A percentile compares a stretch with the other conserved stretches of the same genome.
These are phyloP conservation scores for Tephrocybe rancida DNA, from an alignment of 768 basidiomycete genomes.

Conservation along the genomic window DNA sequence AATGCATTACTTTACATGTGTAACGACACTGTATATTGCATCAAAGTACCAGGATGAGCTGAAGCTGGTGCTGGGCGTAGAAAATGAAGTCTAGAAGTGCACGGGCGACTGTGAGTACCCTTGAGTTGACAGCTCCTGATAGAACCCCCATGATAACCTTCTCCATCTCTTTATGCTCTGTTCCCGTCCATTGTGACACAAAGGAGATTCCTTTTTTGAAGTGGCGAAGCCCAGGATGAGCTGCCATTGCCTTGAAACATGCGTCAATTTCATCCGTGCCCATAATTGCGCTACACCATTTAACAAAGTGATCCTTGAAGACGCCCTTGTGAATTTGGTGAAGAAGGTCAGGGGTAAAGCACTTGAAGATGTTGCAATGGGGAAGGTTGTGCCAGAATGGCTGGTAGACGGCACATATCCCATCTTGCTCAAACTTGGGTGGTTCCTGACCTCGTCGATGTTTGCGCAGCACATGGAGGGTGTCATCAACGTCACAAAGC, in stretches of 20 bases:
- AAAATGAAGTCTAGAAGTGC: slow-evolving; percentile 39
- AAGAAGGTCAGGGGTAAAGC: slow-evolving; percentile 40
- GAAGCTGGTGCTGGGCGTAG: slow-evolving; percentile 22
- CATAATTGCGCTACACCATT: slow-evolving; percentile 30
- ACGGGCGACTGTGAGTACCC: slow-evolving; percentile 20
- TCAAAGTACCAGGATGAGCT: neutral
- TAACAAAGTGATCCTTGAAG: slow-evolving; percentile 43
- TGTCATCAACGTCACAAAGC: too few relatives aligned
- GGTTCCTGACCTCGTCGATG: too few relatives aligned
- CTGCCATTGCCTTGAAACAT: slow-evolving; percentile 33
- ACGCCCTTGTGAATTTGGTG: slow-evolving; percentile 52
- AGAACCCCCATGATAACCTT: slow-evolving; percentile 34
- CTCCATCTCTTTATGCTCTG: slow-evolving; percentile 40
- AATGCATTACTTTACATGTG: too few relatives aligned
- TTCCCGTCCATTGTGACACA: slow-evolving; percentile 44
- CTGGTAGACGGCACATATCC: too few relatives aligned
- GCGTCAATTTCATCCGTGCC: slow-evolving; percentile 31
- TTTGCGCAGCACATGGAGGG: too few relatives aligned
- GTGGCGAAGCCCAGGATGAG: slow-evolving; percentile 20
- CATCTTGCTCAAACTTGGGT: too few relatives aligned
- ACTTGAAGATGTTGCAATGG: slow-evolving; percentile 34
- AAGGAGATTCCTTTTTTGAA: slow-evolving; percentile 35
- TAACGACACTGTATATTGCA: too few relatives aligned
- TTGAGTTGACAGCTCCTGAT: slow-evolving; percentile 20
- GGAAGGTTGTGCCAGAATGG: neutral